Evolutionary conservation across 495 filamentous ascomycete genomes (phyloP), one percentile per base, ranked within the genome.

Genomic region (Trichoderma asperelloides): DNA sequence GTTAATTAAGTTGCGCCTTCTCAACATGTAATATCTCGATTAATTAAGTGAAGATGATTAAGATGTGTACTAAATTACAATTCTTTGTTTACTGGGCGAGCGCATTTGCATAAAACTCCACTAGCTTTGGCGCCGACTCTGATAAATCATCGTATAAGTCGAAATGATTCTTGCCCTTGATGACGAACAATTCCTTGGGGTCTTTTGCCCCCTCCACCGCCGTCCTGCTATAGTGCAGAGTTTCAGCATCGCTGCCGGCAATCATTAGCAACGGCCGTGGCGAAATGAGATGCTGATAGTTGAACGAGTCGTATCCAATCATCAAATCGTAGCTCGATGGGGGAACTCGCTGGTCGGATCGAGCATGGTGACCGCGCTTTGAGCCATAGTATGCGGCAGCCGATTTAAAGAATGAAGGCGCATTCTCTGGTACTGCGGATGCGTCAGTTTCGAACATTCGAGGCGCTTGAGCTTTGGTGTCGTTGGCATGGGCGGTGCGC

Each of bases 241-340:
- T 75, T 23, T 71, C 66, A 16, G 79, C 78, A 41, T 71, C 49
- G 9, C 64, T 62, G 6, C 78, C 79, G 2, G 70, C 69, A 68
- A 80, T 75, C 76, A 79, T 78, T 62, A 79, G 67, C 41, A 79
- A 41, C 18, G 77, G 78, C 12, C 75, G 66, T 21, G 77, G 77
- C 13, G 65, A 30, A 39, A 63, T 63, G 23, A 66, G 40, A 74
- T 77, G 43, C 9, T 69, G 64, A 62, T 75, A 74, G 8, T 47
- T 64, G 66, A 74, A 80, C 1, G 75, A 65, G 62, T 74, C 70
- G 65, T 68, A 80, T 33, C 66, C 77, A 16, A 65, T 70, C 65
- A 78, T 72, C 3, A 76, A 57, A 70, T 78, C 76, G 21, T 37
- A 69, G 68, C 76, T 75, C 3, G 49, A 40, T 2, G 68, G 25